Evolutionary conservation across 2,329 filamentous ascomycete species (phyloP).

Genomic region (Mycogone perniciosa): DNA sequence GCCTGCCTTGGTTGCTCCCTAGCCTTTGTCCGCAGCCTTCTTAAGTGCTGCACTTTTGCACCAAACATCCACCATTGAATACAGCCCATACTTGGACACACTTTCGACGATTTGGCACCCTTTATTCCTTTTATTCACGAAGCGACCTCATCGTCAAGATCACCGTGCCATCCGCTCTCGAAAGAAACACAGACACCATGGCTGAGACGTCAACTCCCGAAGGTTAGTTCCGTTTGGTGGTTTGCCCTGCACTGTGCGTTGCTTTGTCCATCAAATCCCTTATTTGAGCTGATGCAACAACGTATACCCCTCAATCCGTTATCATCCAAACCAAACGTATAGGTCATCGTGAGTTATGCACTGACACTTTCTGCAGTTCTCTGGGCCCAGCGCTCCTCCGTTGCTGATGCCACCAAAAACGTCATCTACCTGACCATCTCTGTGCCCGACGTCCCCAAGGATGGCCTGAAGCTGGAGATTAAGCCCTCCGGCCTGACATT

Average conservation of each 20-base stretch:
- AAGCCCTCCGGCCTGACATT: constrained; percentile 73
- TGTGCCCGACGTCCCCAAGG: constrained; percentile 74
- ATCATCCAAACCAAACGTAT: too few relatives aligned
- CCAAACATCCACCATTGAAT: not conserved
- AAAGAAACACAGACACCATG: constrained; percentile 15
- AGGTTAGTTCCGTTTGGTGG: constrained; percentile 23
- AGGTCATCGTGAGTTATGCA: not conserved
- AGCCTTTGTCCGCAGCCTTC: constrained; percentile 8
- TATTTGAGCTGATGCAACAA: not conserved
- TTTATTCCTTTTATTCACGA: not conserved
- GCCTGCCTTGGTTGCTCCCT: constrained; percentile 4
- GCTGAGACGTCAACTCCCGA: constrained; percentile 31
- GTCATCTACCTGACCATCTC: constrained; percentile 89
- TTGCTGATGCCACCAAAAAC: constrained; percentile 76
- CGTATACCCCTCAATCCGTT: too few relatives aligned
- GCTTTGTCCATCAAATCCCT: not conserved
- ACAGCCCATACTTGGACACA: not conserved
- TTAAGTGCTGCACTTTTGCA: not conserved
- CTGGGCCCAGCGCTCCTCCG: constrained; percentile 95
- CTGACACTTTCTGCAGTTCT: constrained; percentile 55
- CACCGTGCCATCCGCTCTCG: constrained; percentile 7
- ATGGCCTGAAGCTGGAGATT: constrained; percentile 75
- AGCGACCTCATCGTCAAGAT: not conserved
- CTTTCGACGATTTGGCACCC: not conserved
- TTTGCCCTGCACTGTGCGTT: too few relatives aligned